Percentiles rank a stretch among this genome's conserved stretches.
These are phyloP conservation scores for Spiromastix sp. DNA, from an alignment of 2,329 filamentous ascomycete genomes.

Conservation along the genomic window DNA sequence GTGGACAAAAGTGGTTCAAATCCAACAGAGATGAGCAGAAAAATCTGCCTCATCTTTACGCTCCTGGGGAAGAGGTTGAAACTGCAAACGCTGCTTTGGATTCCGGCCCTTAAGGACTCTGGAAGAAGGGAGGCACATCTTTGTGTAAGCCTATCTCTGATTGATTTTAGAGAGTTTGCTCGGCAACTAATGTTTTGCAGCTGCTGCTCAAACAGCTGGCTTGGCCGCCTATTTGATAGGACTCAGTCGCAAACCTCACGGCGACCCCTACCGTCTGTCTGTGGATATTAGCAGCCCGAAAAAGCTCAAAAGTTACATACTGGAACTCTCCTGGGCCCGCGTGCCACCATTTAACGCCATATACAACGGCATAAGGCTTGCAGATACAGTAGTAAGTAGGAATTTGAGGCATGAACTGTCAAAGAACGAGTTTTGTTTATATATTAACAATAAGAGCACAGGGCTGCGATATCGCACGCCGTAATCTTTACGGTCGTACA, in stretches of 20 bases:
- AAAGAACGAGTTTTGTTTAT: too few relatives aligned
- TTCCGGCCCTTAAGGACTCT: slow-evolving; percentile 1
- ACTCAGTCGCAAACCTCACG: slow-evolving; percentile 8
- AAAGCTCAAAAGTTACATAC: too few relatives aligned
- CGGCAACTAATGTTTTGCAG: too few relatives aligned
- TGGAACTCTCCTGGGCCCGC: slow-evolving; percentile 9
- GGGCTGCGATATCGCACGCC: too few relatives aligned
- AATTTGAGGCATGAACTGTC: neutral
- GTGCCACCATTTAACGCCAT: slow-evolving; percentile 5
- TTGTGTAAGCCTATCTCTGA: neutral
- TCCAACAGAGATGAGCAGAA: neutral
- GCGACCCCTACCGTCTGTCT: slow-evolving; percentile 3
- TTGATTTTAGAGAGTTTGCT: too few relatives aligned
- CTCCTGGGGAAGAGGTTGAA: slow-evolving; percentile 1
- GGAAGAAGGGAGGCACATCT: neutral
- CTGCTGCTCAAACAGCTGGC: slow-evolving; percentile 6
- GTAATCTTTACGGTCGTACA: slow-evolving; percentile 5
- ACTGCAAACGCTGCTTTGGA: slow-evolving; percentile 3
- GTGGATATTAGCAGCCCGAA: slow-evolving; percentile 5
- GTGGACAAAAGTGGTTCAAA: neutral
- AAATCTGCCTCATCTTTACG: slow-evolving; percentile 3
- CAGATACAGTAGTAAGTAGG: slow-evolving; percentile 4
- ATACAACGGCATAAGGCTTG: slow-evolving; percentile 1
- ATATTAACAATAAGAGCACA: too few relatives aligned
- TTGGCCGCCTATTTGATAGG: slow-evolving; percentile 9